Evolutionary conservation across 495 filamentous ascomycete genomes (phyloP).

Genomic region (Thozetella sp.): DNA sequence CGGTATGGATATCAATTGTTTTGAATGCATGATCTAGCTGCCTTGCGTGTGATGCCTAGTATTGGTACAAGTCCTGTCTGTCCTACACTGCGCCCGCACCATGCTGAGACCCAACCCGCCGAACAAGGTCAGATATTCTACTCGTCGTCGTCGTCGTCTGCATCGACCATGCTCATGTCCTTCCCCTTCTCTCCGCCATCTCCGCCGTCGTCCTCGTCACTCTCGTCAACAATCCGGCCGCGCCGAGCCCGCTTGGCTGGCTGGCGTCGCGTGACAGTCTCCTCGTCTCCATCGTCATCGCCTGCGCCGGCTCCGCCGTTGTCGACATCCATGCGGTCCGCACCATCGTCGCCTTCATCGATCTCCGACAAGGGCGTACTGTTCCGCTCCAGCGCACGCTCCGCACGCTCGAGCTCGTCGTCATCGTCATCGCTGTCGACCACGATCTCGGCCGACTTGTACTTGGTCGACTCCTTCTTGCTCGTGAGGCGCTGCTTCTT

Average conservation of each 20-base stretch:
- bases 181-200: constrained; percentile 7
- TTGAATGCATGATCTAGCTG: neutral
- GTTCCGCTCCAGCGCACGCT: constrained; percentile 23
- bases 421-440: constrained; percentile 65
- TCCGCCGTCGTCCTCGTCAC: constrained; percentile 28
- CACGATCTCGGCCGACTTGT: constrained; percentile 79
- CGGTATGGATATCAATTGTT: neutral
- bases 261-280: constrained; percentile 11
- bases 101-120: neutral
- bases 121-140: no score
- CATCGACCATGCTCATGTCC: constrained; percentile 5
- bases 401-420: constrained; percentile 41
- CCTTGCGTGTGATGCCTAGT: neutral
- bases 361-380: neutral
- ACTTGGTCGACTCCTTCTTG: constrained; percentile 60
- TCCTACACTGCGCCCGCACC: constrained; percentile 2
- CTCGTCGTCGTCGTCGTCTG: constrained; percentile 8
- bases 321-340: constrained; percentile 14
- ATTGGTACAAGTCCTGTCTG: neutral
- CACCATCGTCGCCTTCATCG: constrained; percentile 14
- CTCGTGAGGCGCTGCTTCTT: constrained; percentile 66
- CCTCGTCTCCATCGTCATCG: constrained; percentile 29
- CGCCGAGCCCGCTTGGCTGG: constrained; percentile 22
- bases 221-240: constrained; percentile 32
- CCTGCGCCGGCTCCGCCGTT: constrained; percentile 26